These are phyloP conservation scores for Rhinocladiella similis DNA, from an alignment of 2,329 filamentous ascomycete genomes.

Conservation along the genomic window DNA sequence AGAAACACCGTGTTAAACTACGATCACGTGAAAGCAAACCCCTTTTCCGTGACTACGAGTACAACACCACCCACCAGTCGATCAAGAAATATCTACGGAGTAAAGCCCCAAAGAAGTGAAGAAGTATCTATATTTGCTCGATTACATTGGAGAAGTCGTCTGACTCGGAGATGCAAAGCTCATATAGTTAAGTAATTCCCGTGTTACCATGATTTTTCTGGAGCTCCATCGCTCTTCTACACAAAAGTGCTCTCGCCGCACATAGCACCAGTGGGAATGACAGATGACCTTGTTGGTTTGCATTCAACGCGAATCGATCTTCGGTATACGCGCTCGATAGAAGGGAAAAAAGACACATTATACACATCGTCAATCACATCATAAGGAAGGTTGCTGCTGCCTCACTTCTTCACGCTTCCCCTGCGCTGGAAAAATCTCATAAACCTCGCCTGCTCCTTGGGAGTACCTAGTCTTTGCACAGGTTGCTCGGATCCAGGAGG, in stretches of 20 bases:
- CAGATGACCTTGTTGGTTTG: too few relatives aligned
- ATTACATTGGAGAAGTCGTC: too few relatives aligned
- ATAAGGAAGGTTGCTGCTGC: not conserved
- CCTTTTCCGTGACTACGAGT: constrained; percentile 5
- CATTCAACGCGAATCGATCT: too few relatives aligned
- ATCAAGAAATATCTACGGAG: not conserved
- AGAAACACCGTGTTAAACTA: constrained; percentile 12
- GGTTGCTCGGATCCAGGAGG: constrained; percentile 38
- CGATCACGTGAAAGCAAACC: constrained; percentile 19
- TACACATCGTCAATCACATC: not conserved
- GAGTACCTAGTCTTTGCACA: constrained; percentile 16
- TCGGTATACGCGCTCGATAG: not conserved
- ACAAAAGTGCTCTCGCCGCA: too few relatives aligned
- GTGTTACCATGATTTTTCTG: too few relatives aligned
- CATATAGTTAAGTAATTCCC: too few relatives aligned
- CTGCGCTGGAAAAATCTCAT: constrained; percentile 38
- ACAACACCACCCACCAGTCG: too few relatives aligned
- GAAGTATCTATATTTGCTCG: not conserved
- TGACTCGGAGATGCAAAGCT: too few relatives aligned
- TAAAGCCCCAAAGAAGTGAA: not conserved
- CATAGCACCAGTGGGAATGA: too few relatives aligned
- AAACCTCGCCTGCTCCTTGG: constrained; percentile 33
- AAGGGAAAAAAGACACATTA: not conserved
- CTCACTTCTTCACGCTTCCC: constrained; percentile 19
- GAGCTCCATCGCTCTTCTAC: too few relatives aligned